A percentile compares a stretch with the other conserved stretches of the same genome.
Evolutionary conservation across 495 filamentous ascomycete genomes (phyloP).

Genomic region (Penicillium longicatenatum): DNA sequence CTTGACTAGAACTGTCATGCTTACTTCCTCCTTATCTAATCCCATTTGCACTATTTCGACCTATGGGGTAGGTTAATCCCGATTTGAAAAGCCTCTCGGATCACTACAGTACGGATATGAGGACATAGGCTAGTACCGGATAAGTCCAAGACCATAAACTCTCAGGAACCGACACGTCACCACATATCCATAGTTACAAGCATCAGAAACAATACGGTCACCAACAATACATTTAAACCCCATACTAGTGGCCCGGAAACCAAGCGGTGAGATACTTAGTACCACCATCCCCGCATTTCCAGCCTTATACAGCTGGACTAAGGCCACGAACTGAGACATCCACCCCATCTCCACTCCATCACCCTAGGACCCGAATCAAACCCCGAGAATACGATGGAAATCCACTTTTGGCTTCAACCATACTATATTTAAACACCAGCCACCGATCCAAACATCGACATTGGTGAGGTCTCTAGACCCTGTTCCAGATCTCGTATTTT

Average conservation of each 20-base stretch:
- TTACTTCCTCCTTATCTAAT: not conserved
- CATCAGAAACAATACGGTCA: not conserved
- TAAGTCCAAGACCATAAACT: not conserved
- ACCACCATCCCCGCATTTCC: not conserved
- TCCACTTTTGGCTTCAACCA: not conserved
- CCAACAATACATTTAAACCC: not conserved
- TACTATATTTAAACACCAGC: not conserved
- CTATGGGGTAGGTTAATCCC: no score
- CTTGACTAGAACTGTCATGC: not conserved
- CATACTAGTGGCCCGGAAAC: not conserved
- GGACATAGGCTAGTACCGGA: not conserved
- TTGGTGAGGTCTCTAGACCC: slow-evolving; percentile 19
- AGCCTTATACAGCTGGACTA: not conserved
- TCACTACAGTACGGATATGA: no score
- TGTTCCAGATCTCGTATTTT: slow-evolving; percentile 41
- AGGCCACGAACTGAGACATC: not conserved
- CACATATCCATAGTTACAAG: no score
- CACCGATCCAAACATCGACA: not conserved
- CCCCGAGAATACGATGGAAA: not conserved
- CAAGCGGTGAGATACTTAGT: not conserved
- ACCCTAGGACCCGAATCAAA: no score
- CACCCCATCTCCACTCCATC: not conserved
- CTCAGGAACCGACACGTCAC: not conserved
- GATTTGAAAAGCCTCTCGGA: no score
- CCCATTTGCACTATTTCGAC: no score